These are phyloP conservation scores for Chamaecrista fasciculata DNA, from an alignment of 306 rosid species.

Conservation along the genomic window DNA sequence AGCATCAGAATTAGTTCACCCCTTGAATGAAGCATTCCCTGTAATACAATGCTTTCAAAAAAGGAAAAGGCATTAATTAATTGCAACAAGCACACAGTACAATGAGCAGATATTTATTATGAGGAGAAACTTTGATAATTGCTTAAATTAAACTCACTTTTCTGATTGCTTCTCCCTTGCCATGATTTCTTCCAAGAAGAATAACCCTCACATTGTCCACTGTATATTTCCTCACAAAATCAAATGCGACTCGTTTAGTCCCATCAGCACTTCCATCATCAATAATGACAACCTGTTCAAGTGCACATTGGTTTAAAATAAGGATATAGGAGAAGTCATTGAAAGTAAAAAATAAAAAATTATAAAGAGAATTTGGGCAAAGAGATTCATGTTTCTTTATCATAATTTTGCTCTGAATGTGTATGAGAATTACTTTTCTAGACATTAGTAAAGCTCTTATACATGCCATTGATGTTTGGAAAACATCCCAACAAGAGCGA, in stretches of 20 bases:
- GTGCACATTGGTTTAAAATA: constrained; percentile 27
- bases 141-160: constrained; percentile 76
- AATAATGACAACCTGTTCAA: constrained; percentile 71
- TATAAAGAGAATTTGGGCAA: constrained; percentile 1
- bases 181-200: constrained; percentile 88
- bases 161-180: constrained; percentile 98
- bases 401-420: constrained; percentile 19
- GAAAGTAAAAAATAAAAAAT: neutral
- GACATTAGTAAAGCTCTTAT: constrained; percentile 11
- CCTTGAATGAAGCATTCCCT: constrained; percentile 99
- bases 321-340: neutral
- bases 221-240: constrained; percentile 71
- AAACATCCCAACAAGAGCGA: neutral
- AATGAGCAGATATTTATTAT: constrained; percentile 6
- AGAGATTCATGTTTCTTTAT: constrained; percentile 5
- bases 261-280: constrained; percentile 95
- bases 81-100: constrained; percentile 23
- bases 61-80: constrained; percentile 67
- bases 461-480: neutral
- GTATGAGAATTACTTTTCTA: neutral
- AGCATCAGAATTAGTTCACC: constrained; percentile 95
- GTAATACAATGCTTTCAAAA: constrained; percentile 80
- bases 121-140: constrained; percentile 10
- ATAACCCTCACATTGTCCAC: constrained; percentile 83
- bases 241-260: constrained; percentile 84